phyloP scores from a whole-genome alignment of 495 filamentous ascomycete species.

The Xylaria venustula region DNA sequence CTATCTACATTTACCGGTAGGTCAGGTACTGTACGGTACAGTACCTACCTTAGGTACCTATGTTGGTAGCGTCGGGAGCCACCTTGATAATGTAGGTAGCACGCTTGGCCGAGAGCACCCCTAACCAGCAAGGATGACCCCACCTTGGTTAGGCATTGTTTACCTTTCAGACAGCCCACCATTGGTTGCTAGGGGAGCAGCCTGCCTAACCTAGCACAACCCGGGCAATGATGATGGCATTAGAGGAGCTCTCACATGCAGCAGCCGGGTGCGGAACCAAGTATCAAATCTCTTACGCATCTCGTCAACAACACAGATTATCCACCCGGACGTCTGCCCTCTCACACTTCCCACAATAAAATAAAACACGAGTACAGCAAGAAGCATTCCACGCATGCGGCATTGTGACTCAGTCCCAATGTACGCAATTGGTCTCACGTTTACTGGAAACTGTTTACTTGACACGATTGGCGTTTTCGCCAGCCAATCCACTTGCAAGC shows the following conservation, averaged over 20 bases:
- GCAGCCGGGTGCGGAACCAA: background rate
- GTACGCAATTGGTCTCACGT: background rate
- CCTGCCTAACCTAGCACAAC: background rate
- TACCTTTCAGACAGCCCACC: conserved; percentile 10
- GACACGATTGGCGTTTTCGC: background rate
- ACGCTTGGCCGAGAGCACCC: background rate
- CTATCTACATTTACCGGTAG: too few relatives aligned
- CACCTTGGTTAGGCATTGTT: conserved; percentile 5
- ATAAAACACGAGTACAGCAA: background rate
- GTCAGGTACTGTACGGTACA: too few relatives aligned
- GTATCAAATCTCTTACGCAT: background rate
- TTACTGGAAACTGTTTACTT: background rate
- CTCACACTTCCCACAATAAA: background rate
- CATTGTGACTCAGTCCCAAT: background rate
- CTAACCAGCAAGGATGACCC: background rate
- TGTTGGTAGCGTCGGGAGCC: too few relatives aligned
- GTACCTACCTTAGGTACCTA: background rate
- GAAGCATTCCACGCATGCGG: background rate
- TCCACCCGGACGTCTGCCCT: background rate
- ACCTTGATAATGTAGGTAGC: too few relatives aligned
- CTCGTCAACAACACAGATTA: background rate
- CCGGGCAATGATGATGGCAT: background rate
- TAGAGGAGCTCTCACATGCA: background rate
- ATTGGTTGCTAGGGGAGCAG: conserved; percentile 16
- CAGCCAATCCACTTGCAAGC: background rate